Percentiles rank a stretch among this genome's conserved stretches.
phyloP scores from a whole-genome alignment of 2,329 filamentous ascomycete genomes.

The Lizonia empirigonia region DNA sequence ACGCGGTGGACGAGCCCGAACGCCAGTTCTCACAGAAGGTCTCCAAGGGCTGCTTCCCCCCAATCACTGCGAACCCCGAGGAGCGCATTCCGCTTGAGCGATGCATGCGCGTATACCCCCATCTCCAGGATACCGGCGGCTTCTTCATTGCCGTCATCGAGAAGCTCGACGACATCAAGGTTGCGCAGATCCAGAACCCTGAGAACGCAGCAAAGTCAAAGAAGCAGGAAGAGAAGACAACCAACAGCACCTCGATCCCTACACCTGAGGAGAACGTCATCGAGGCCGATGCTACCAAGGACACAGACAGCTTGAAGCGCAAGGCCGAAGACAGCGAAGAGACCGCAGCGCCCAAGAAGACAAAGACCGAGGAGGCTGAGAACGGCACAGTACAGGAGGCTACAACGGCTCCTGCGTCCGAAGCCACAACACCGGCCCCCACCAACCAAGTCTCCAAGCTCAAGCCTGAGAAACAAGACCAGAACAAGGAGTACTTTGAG shows the following conservation, averaged over 20 bases:
- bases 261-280: constrained; percentile 36
- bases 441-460: constrained; percentile 36
- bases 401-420: constrained; percentile 23
- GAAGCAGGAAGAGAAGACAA: constrained; percentile 26
- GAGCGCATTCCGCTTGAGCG: constrained; percentile 77
- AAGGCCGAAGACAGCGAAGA: constrained; percentile 48
- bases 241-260: constrained; percentile 26
- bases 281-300: constrained; percentile 30
- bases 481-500: constrained; percentile 87
- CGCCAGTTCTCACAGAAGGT: constrained; percentile 59
- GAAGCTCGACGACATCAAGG: constrained; percentile 74
- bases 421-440: constrained; percentile 16
- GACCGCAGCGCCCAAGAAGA: constrained; percentile 37
- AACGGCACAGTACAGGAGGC: constrained; percentile 18
- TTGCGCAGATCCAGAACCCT: constrained; percentile 36
- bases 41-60: constrained; percentile 82
- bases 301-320: constrained; percentile 43
- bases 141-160: constrained; percentile 97
- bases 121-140: constrained; percentile 92
- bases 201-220: constrained; percentile 35
- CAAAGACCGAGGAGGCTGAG: constrained; percentile 37
- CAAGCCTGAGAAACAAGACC: constrained; percentile 56
- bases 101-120: constrained; percentile 93
- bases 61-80: constrained; percentile 58
- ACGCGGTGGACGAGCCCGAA: constrained; percentile 64